Evolutionary conservation across 1,284 basidiomycete species (phyloP), one percentile per base, ranked within the genome.

Genomic region (Amylostereum chailletii): DNA sequence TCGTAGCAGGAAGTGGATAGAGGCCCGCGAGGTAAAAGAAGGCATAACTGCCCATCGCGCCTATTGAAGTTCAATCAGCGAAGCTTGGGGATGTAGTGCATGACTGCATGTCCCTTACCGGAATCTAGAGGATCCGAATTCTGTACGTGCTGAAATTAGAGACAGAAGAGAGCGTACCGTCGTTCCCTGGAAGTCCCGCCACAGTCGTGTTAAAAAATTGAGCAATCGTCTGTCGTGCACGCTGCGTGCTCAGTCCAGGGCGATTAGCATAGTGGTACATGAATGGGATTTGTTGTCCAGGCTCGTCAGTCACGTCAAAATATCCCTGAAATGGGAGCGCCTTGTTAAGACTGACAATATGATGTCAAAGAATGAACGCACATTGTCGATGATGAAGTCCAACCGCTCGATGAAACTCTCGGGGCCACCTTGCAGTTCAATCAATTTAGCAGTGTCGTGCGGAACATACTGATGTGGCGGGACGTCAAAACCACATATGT

Each of bases 1-100:
- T 65, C 1, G 81, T 83, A 10, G 77, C 77, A 0, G 81, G 80
- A 3, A 82, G 61, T 1, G 80, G 81, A 54, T 83, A 83, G 57
- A 84, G 58, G 1, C 81, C 81, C 0, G 72, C 66, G 5, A 83
- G 68, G 57, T 77, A 78, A 62, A 81, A 85, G 1, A 74, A 68
- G 2, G 74, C 78, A 53, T 80, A 83, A 54, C 80, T 81, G 2
- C 72, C 83, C 84, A 86, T 86, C 0, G 83, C 84, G 42, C 79
- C 71, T n/a, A 71, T 19, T 19, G 19, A 19, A 19, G 19, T 19
- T 1, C 19, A 19, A 19, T 19, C 19, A 19, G 19, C 19, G 19
- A 19, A 19, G 19, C 19, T 19, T 19, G 19, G 19, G 19, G 19
- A 19, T 19, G 19, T 19, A 72, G 55, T 74, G 70, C 68, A 47